Evolutionary conservation across 306 rosid species (phyloP).

Genomic region (Rosa chinensis): DNA sequence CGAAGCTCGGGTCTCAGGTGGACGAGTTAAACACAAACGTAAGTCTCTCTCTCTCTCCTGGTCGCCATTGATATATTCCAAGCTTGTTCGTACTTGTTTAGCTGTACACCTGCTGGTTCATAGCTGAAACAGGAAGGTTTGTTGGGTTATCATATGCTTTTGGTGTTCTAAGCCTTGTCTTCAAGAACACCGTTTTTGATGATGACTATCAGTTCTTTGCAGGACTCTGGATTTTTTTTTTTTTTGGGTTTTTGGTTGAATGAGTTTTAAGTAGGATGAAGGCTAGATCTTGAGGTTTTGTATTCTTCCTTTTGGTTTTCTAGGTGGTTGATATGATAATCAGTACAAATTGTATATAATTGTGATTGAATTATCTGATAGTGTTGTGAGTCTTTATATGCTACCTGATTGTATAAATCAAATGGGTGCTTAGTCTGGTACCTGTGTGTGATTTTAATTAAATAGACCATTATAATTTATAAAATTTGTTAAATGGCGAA

Average conservation of each 20-base stretch:
- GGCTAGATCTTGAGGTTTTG: background rate
- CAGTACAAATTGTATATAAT: no score
- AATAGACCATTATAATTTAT: background rate
- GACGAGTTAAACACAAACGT: conserved; percentile 27
- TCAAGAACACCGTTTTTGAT: background rate
- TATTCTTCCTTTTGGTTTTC: background rate
- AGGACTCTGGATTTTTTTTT: background rate
- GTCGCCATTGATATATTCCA: background rate
- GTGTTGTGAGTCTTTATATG: background rate
- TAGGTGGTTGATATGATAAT: background rate
- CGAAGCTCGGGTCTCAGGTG: conserved; percentile 18
- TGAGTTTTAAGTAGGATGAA: background rate
- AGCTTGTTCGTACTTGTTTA: background rate
- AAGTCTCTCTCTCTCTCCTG: background rate
- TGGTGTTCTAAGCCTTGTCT: background rate
- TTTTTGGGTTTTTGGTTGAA: background rate
- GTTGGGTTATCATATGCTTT: no score
- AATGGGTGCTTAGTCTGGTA: no score
- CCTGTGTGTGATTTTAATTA: no score
- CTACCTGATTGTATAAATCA: background rate
- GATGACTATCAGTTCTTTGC: background rate
- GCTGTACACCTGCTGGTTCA: background rate
- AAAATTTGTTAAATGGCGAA: no score
- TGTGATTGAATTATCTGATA: no score
- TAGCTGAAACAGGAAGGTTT: no score